Evolutionary conservation across 1,284 basidiomycete species (phyloP).

Genomic region (Vanrija sp.): DNA sequence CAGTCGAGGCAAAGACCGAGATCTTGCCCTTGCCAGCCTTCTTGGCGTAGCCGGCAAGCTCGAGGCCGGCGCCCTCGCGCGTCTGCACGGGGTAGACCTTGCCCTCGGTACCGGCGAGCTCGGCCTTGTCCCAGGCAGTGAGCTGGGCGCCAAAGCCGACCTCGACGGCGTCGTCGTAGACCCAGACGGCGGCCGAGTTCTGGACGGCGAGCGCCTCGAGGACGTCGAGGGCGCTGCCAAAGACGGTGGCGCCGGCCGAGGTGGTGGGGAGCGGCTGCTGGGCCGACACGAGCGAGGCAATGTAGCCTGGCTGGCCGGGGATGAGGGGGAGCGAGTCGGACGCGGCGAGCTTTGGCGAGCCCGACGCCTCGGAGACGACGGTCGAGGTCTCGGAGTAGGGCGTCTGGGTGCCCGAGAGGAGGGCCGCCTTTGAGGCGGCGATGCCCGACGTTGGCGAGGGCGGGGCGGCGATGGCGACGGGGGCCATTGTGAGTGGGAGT

Average conservation of each 20-base stretch:
- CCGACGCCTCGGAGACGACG: slow-evolving; percentile 39
- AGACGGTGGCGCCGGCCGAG: slow-evolving; percentile 40
- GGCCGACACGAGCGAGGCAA: slow-evolving; percentile 29
- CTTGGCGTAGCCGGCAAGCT: slow-evolving; percentile 65
- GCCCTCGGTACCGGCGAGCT: slow-evolving; percentile 11
- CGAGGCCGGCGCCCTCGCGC: slow-evolving; percentile 78
- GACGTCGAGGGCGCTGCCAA: slow-evolving; percentile 38
- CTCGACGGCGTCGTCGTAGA: slow-evolving; percentile 46
- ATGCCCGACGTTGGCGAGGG: neutral
- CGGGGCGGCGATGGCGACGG: slow-evolving; percentile 6
- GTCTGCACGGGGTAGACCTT: slow-evolving; percentile 72
- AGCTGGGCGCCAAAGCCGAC: slow-evolving; percentile 41
- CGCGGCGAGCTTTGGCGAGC: slow-evolving; percentile 12
- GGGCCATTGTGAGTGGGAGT: slow-evolving; percentile 7
- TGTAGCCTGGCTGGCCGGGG: slow-evolving; percentile 31
- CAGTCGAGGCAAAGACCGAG: slow-evolving; percentile 45
- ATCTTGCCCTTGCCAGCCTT: slow-evolving; percentile 49
- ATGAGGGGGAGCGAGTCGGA: slow-evolving; percentile 24
- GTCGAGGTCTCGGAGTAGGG: slow-evolving; percentile 39
- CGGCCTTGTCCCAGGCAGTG: slow-evolving; percentile 20
- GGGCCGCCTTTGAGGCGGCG: slow-evolving; percentile 9
- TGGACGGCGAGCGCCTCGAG: slow-evolving; percentile 44
- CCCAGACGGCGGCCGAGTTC: slow-evolving; percentile 41
- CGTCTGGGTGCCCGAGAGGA: slow-evolving; percentile 31
- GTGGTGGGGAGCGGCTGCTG: slow-evolving; percentile 31